Base-by-base conservation (phyloP, 1,284 basidiomycete genomes). In the Mycena citricolor region DNA sequence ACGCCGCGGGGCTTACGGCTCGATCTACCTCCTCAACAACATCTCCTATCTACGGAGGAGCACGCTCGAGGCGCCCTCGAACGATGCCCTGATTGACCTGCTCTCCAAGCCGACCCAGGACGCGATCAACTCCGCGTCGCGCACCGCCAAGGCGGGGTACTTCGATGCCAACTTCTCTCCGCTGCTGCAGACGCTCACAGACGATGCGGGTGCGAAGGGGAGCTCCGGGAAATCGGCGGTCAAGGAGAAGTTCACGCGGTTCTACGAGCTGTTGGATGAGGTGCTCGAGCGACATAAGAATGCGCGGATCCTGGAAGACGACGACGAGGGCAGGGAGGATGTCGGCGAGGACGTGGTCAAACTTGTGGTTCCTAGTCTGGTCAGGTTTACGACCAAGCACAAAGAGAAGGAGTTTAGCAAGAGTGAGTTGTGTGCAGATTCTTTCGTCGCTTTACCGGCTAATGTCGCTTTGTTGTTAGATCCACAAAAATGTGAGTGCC, bases 331-430 rank as follows among this genome's bases (percentile, higher is more conserved):
- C 13, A 68, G 77, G 49, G 75, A 69, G 52, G 70, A 69, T 30
- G 61, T 90, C 20, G 74, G 69, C 34, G 86, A 87, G 30, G 88
- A 90, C 60, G 80, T 82, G 3, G 76, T 83, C 19, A 85, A 81
- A 64, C 68, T 90, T 7, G 81, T 90, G 16, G 76, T 89, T 8
- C 86, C 87, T 16, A 77, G 76, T 25, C 66, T 90, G 52, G 76
- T 84, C 61, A 66, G 79, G 47, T 90, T 90, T 58, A 77, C 76
- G 46, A 81, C 84, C 63, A 83, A 81, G 59, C 79, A 85, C 54
- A 70, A 71, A 31, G 86, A 86, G 39, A 88, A 85, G 61, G 86
- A 89, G 52, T 88, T 89, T 56, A 88, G 86, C 62, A 88, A 86
- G 68, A 87, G 88, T 89, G 51, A 58, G 83, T 73, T 8, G 5